phyloP scores from a whole-genome alignment of 768 basidiomycete genomes.

The Leccinum variicolor region DNA sequence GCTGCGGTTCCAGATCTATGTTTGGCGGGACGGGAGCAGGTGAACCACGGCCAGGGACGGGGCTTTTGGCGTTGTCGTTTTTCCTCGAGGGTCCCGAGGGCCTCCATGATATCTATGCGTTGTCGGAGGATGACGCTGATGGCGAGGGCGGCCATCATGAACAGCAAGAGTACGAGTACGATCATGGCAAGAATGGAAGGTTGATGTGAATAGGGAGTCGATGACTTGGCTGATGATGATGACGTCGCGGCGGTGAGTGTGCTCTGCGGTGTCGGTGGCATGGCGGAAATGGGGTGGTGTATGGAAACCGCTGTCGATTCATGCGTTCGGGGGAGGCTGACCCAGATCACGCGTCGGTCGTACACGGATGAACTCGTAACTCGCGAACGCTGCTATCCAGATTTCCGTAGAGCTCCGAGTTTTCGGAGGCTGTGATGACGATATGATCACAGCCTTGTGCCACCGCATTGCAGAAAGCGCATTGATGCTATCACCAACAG shows the following conservation, averaged over 20 bases:
- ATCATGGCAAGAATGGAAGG: constrained; percentile 20
- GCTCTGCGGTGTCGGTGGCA: constrained; percentile 17
- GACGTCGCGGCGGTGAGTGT: not conserved
- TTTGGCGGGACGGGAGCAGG: not conserved
- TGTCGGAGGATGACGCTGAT: constrained; percentile 21
- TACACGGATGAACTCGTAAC: not conserved
- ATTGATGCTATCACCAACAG: not conserved
- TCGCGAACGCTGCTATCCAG: too few relatives aligned
- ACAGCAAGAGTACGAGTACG: constrained; percentile 13
- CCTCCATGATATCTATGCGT: not conserved
- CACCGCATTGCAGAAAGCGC: too few relatives aligned
- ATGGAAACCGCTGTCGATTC: not conserved
- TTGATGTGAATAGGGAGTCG: constrained; percentile 4
- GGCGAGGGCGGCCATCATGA: constrained; percentile 19
- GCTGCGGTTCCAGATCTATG: not conserved
- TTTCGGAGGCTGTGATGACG: not conserved
- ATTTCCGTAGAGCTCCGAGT: not conserved
- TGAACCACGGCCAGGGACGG: constrained; percentile 1
- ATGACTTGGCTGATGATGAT: not conserved
- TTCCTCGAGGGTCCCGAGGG: not conserved
- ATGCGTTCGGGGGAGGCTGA: constrained; percentile 11
- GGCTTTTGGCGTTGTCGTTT: not conserved
- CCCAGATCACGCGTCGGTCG: too few relatives aligned
- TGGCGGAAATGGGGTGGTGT: not conserved
- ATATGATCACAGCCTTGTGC: not conserved